Evolutionary conservation across 2,329 filamentous ascomycete species (phyloP), one percentile per base, ranked within the genome.

Genomic region (Ophiostoma triangulosporum): DNA sequence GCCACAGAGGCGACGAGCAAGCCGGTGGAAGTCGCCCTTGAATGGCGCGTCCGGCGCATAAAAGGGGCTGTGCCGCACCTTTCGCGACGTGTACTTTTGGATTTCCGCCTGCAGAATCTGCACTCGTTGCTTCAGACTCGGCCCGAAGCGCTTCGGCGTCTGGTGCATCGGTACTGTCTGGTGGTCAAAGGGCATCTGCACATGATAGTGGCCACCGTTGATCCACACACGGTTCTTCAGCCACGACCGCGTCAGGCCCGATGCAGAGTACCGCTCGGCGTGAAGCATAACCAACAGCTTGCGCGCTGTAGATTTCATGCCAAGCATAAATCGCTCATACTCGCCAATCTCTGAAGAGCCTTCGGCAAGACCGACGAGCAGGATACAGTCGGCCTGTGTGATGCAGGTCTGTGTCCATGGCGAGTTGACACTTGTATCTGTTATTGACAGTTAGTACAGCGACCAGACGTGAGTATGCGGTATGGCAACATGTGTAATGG

Each of bases 351-450:
- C 83, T 0, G 93, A 85, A 3, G 90, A 95, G 0, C 85, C 84
- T 64, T 97, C 93, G 1, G 90, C 93, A 14, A 97, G 71, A 1
- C 89, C 93, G 27, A 98, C 88, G 8, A 98, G 75, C 7, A 98
- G 75, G 58, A 98, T 96, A 60, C 90, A 96, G 68, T 98, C 93
- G 1, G 93, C 93, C 68, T 98, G 93, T 15, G 86, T 85, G 59
- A 98, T 96, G 65, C 94, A 98, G 0, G 93, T 97, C 63, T 96
- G 89, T 0, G 94, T 98, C 93, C 93, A 98, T 0, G 91, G 90
- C 1, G 94, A 88, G 62, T 95, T 97, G 62, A 97, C 93, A 57
- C 83, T 95, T 4, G 94, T 98, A 66, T 98, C 93, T 84, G 51
- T 29, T 17, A 48, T 51, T 29, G 48, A 51, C 38, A 48, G 17